Conservation (phyloP, 2,329 filamentous ascomycete species). For the Pyrenochaeta sp. region DNA sequence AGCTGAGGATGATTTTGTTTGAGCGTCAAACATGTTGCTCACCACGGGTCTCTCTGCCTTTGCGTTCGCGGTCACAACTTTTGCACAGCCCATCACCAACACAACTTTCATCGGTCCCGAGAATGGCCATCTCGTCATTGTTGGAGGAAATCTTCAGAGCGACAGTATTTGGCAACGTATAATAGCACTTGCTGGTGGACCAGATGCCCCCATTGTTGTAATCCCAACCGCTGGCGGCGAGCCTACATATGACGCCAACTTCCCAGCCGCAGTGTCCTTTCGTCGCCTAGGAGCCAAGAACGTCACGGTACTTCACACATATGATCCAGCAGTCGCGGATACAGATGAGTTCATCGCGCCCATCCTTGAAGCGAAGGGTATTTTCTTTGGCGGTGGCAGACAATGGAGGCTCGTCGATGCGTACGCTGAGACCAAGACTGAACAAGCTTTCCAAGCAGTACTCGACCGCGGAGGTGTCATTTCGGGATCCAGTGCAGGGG, state of each 20-base stretch:
- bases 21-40: constrained; percentile 13
- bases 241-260: constrained; percentile 26
- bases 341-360: constrained; percentile 32
- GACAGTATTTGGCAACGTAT: constrained; percentile 36
- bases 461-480: constrained; percentile 32
- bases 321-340: constrained; percentile 30
- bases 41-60: constrained; percentile 9
- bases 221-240: constrained; percentile 36
- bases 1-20: fast-evolving
- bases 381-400: constrained; percentile 35
- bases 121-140: constrained; percentile 32
- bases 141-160: constrained; percentile 34
- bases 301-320: constrained; percentile 35
- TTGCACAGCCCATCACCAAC: constrained; percentile 20
- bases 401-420: constrained; percentile 38
- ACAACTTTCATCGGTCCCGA: constrained; percentile 31
- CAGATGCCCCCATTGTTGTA: constrained; percentile 30
- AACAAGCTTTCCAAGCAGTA: constrained; percentile 27
- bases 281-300: constrained; percentile 30
- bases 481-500: constrained; percentile 31
- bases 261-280: constrained; percentile 25
- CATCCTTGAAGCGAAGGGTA: constrained; percentile 24
- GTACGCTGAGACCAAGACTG: constrained; percentile 34
- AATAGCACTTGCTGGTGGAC: constrained; percentile 33
- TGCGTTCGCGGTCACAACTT: constrained; percentile 9